Conservation (phyloP, 2,329 filamentous ascomycete genomes). For the Westerdykella ornata region DNA sequence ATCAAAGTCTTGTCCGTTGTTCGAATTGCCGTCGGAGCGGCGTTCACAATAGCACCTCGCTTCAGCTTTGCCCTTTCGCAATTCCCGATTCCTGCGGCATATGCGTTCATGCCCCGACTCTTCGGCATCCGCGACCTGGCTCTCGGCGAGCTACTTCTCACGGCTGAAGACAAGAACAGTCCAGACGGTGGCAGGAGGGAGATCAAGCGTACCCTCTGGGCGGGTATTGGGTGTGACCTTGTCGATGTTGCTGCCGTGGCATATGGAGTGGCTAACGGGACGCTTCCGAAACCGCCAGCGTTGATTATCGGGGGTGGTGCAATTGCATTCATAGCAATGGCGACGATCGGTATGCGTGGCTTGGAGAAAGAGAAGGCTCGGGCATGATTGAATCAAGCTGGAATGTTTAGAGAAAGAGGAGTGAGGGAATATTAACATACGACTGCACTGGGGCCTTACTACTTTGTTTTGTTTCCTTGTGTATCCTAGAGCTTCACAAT, state of each 20-base stretch:
- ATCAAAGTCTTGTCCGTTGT: conserved; percentile 17
- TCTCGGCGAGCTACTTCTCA: conserved; percentile 20
- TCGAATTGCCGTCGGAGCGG: conserved; percentile 16
- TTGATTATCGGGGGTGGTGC: conserved; percentile 14
- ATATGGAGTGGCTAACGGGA: conserved; percentile 18
- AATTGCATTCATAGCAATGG: conserved; percentile 12
- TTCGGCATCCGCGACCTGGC: conserved; percentile 19
- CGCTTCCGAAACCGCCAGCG: conserved; percentile 11
- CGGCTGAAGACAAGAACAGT: conserved; percentile 15
- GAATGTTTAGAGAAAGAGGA: too few species aligned
- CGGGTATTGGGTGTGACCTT: conserved; percentile 14
- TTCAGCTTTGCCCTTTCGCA: conserved; percentile 16
- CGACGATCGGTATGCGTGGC: conserved; percentile 12
- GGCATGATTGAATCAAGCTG: too few species aligned
- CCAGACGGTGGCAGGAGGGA: conserved; percentile 15
- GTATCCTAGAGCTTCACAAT: too few species aligned
- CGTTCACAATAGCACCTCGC: conserved; percentile 17
- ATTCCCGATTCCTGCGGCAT: conserved; percentile 10
- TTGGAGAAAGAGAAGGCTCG: conserved; percentile 1
- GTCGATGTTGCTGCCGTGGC: conserved; percentile 16
- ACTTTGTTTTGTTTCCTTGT: too few species aligned
- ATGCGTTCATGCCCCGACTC: conserved; percentile 14
- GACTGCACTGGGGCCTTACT: too few species aligned
- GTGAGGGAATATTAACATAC: too few species aligned
- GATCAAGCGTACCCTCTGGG: conserved; percentile 20